phyloP scores from a whole-genome alignment of 2,329 filamentous ascomycete genomes.

The Trichoderma sp. region DNA sequence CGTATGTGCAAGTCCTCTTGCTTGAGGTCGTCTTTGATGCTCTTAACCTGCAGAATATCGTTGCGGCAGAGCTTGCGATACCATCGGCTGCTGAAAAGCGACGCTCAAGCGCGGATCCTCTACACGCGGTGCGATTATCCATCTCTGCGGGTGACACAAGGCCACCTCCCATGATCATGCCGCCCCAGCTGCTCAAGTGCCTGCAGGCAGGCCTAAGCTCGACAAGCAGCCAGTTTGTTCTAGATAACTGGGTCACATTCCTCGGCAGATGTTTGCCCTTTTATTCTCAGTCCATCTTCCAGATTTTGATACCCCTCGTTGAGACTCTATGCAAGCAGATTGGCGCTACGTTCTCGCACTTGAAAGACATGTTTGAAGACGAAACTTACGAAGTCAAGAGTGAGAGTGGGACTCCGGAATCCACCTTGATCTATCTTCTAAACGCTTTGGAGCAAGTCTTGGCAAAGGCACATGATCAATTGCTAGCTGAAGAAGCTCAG shows the following conservation, averaged over 20 bases:
- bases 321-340: constrained; percentile 85
- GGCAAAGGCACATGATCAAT: constrained; percentile 78
- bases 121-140: constrained; percentile 40
- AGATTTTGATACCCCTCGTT: constrained; percentile 84
- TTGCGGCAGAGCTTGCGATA: constrained; percentile 38
- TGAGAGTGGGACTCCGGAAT: constrained; percentile 53
- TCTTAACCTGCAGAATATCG: constrained; percentile 60
- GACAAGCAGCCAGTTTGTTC: constrained; percentile 65
- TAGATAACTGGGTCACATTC: constrained; percentile 91
- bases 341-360: constrained; percentile 64
- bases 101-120: constrained; percentile 40
- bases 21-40: constrained; percentile 75
- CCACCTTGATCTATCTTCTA: constrained; percentile 78
- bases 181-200: constrained; percentile 74
- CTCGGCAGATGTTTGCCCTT: constrained; percentile 79
- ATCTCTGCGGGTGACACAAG: constrained; percentile 32
- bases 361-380: constrained; percentile 61
- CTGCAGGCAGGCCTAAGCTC: constrained; percentile 79
- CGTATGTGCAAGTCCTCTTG: constrained; percentile 71
- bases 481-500: constrained; percentile 72
- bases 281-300: constrained; percentile 81
- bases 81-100: constrained; percentile 50
- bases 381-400: constrained; percentile 23
- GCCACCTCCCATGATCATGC: constrained; percentile 46
- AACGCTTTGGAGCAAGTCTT: constrained; percentile 90